Base-by-base conservation (phyloP, 108 stramenopile species). In the Conticribra guillardii region DNA sequence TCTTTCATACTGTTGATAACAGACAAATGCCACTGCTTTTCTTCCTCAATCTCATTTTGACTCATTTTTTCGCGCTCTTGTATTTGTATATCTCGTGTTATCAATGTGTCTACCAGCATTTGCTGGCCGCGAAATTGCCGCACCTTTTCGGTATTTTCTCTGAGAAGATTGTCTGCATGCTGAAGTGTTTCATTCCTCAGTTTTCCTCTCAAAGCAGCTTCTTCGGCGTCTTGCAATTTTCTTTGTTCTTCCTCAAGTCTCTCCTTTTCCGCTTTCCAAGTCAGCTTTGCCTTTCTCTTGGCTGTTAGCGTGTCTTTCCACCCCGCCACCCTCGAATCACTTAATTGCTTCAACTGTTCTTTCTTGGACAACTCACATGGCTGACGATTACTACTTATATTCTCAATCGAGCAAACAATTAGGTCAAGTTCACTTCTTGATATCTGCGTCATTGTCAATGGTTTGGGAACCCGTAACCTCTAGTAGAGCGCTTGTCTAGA, bases 111-210 rank as follows among this genome's bases (percentile, higher is more conserved):
- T 18, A 79, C 72, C 22, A 82, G 82, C 55, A 89, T 69, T 63
- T 83, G 78, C 37, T 87, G 83, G 37, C 73, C 60, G 22, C 90
- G 60, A 24, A 91, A 81, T 0, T 82, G 68, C 65, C 88, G 85
- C 58, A 91, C 68, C 48, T 81, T 89, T 28, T 86, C 90, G 2
- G 86, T 89, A 71, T 89, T 82, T 64, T 91, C 90, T 57, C 80
- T 80, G n/a, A 87, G 68, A 14, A 82, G 54, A 4, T 41, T 78
- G 23, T 88, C 88, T 22, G 90, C 88, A 48, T 64, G 56, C 44
- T 69, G 47, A 3, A 91, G 81, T 0, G 82, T 68, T 11, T 89
- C 85, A n/a, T 64, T 64, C 49, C 85, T 55, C 51, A 56, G 26
- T 21, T 76, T 54, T 49, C 81, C 56, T 58, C 80, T 72, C 19